Evolutionary conservation across 2,329 filamentous ascomycete genomes (phyloP).

Genomic region (Cercospora sesami): DNA sequence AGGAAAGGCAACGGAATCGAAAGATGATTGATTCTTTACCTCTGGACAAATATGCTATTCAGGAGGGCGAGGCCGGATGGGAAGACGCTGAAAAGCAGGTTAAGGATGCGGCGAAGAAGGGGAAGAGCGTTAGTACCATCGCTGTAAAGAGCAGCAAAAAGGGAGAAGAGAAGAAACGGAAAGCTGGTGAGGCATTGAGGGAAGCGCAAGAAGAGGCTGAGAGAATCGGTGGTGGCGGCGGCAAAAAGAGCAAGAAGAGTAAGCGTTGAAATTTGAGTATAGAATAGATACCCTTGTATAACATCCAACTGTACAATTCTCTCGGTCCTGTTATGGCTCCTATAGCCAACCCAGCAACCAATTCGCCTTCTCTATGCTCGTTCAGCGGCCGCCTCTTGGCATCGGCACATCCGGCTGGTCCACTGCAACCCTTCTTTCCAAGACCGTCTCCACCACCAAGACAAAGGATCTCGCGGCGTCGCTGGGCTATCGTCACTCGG

Average conservation of each 20-base stretch:
- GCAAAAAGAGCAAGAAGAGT: conserved; percentile 38
- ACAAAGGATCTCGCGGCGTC: conserved; percentile 10
- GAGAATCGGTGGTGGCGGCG: conserved; percentile 25
- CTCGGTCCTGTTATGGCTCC: not conserved
- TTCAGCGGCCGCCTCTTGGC: not conserved
- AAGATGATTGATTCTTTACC: conserved; percentile 88
- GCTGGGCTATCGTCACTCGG: conserved; percentile 9
- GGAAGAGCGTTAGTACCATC: conserved; percentile 61
- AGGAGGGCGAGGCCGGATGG: conserved; percentile 55
- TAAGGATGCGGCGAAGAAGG: conserved; percentile 47
- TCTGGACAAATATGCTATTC: conserved; percentile 72
- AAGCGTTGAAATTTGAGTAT: conserved; percentile 10
- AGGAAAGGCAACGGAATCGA: conserved; percentile 76
- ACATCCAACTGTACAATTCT: not conserved
- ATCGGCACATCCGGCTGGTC: not conserved
- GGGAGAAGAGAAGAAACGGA: conserved; percentile 37
- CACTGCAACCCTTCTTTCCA: not conserved
- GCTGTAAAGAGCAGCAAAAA: conserved; percentile 57
- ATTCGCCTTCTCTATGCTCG: not conserved
- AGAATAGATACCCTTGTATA: conserved; percentile 2
- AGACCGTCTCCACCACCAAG: conserved; percentile 13
- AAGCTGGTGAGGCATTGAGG: conserved; percentile 41
- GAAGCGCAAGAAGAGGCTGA: conserved; percentile 41
- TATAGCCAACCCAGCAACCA: not conserved
- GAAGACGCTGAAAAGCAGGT: conserved; percentile 73